Evolutionary conservation across 106 monocot species (phyloP).

Genomic region (Dendrobium officinale): DNA sequence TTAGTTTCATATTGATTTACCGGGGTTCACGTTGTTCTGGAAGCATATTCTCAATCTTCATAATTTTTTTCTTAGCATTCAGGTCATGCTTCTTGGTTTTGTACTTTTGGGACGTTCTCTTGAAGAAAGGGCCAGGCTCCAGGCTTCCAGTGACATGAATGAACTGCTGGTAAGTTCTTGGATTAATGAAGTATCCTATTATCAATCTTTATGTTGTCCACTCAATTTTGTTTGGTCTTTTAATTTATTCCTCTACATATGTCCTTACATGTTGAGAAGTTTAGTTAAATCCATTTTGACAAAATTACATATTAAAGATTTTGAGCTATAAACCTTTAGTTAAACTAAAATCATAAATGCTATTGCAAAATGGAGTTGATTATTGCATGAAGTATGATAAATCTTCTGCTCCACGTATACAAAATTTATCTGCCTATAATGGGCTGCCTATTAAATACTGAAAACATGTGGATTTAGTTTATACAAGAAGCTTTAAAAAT

Average conservation of each 20-base stretch:
- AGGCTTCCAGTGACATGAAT: slow-evolving; percentile 98
- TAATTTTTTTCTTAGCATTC: slow-evolving; percentile 44
- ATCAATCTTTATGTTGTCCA: not conserved
- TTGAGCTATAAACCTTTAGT: not conserved
- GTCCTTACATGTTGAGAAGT: not conserved
- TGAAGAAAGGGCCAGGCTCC: slow-evolving; percentile 92
- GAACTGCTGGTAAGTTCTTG: slow-evolving; percentile 74
- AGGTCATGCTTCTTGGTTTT: slow-evolving; percentile 99
- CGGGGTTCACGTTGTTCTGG: not conserved
- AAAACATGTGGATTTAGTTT: not conserved
- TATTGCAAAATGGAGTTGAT: not conserved
- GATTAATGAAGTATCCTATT: not conserved
- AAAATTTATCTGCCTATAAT: not conserved
- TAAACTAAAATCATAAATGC: not conserved
- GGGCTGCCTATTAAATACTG: not conserved
- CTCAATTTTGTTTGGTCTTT: not conserved
- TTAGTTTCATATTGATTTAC: not conserved
- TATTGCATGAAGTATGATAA: not conserved
- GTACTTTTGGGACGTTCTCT: slow-evolving; percentile 93
- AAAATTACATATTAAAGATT: not conserved
- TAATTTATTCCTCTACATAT: not conserved
- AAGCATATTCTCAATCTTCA: not conserved
- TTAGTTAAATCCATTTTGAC: not conserved
- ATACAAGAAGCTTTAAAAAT: not conserved
- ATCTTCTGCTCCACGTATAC: not conserved